These are phyloP conservation scores for rapeseed (Brassica napus) DNA, from an alignment of 345 rosid species.

Conservation along the genomic window DNA sequence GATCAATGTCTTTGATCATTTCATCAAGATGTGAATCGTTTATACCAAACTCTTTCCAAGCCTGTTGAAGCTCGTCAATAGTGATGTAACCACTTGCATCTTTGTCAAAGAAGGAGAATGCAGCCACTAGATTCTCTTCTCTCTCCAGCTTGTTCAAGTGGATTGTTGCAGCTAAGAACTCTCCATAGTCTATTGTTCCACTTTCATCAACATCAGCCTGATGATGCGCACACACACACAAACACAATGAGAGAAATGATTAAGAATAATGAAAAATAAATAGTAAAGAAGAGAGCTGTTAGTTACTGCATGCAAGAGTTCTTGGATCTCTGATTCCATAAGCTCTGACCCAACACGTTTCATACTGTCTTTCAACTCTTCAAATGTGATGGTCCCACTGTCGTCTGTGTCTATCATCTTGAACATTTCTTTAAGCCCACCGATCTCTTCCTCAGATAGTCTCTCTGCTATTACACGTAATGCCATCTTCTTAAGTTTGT, in stretches of 20 bases:
- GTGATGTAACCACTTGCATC: constrained; percentile 81
- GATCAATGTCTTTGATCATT: constrained; percentile 80
- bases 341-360: constrained; percentile 70
- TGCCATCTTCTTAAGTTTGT: constrained; percentile 87
- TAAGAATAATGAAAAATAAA: background rate
- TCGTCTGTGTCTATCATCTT: constrained; percentile 78
- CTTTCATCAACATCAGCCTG: constrained; percentile 85
- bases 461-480: constrained; percentile 78
- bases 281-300: constrained; percentile 2
- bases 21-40: constrained; percentile 74
- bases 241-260: background rate
- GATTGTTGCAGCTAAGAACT: constrained; percentile 79
- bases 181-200: constrained; percentile 76
- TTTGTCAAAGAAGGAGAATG: constrained; percentile 78
- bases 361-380: constrained; percentile 63
- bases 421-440: constrained; percentile 77
- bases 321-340: constrained; percentile 81
- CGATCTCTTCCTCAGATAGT: constrained; percentile 76
- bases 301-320: constrained; percentile 68
- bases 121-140: constrained; percentile 70
- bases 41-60: constrained; percentile 72
- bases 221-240: constrained; percentile 34
- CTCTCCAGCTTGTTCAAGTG: constrained; percentile 79
- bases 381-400: constrained; percentile 76
- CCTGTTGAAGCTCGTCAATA: constrained; percentile 76